These are phyloP conservation scores for Metarhizium guizhouense DNA, from an alignment of 2,329 filamentous ascomycete species.

Conservation along the genomic window DNA sequence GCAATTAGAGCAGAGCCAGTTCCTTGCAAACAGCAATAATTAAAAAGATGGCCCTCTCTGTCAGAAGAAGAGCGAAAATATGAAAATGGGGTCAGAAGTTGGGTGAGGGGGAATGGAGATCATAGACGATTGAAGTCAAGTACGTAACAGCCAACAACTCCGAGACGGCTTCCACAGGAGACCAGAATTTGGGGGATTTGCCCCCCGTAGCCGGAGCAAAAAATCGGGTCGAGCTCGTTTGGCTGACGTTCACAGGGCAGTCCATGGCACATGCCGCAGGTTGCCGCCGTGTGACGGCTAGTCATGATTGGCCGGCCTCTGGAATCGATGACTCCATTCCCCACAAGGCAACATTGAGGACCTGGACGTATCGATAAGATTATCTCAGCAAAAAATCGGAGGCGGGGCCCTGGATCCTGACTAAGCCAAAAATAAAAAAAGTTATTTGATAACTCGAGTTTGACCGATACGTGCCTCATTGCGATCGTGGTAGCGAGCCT, in stretches of 20 bases:
- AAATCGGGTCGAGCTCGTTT: background rate
- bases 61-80: background rate
- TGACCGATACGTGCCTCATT: background rate
- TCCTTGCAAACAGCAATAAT: conserved; percentile 2
- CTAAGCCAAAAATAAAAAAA: conserved; percentile 1
- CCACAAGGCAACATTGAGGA: background rate
- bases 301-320: too few relatives aligned
- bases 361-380: background rate
- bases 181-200: conserved; percentile 4
- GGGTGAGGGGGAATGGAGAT: background rate
- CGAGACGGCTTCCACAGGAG: too few relatives aligned
- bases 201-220: conserved; percentile 5
- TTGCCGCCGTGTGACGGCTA: too few relatives aligned
- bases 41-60: background rate
- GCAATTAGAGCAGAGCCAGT: conserved; percentile 1
- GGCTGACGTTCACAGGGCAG: background rate
- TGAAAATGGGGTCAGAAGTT: background rate
- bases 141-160: background rate
- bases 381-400: background rate
- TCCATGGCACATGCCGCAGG: too few relatives aligned
- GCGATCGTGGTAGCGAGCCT: too few relatives aligned
- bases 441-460: background rate
- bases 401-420: background rate
- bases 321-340: too few relatives aligned
- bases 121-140: background rate